Percentiles rank a stretch among this genome's conserved stretches.
Conservation (phyloP, 768 basidiomycete genomes). For the Panaeolus cyanescens region DNA sequence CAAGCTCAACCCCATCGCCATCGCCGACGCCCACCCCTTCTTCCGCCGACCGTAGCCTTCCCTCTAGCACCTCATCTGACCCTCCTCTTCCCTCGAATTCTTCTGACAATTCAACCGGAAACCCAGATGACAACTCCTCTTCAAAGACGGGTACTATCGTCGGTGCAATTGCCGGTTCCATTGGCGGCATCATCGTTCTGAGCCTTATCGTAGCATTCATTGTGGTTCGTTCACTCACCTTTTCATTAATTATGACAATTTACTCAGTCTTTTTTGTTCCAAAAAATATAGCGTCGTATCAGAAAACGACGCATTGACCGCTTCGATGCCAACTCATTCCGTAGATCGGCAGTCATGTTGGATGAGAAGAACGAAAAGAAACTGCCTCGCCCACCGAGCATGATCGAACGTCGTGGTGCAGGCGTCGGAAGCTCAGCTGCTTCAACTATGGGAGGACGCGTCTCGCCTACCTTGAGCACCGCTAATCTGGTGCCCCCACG, state of each 20-base stretch:
- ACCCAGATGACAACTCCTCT: not conserved
- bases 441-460: not conserved
- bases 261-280: not conserved
- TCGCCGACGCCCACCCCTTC: not conserved
- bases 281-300: not conserved
- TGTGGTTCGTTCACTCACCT: not conserved
- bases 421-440: slow-evolving; percentile 9
- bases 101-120: not conserved
- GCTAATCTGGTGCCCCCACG: not conserved
- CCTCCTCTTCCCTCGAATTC: not conserved
- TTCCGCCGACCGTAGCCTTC: not conserved
- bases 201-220: not conserved
- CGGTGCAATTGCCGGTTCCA: not conserved
- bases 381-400: slow-evolving; percentile 30
- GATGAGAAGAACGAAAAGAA: slow-evolving; percentile 25
- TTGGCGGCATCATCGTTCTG: not conserved
- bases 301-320: not conserved
- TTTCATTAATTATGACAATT: no score
- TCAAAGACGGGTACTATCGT: not conserved
- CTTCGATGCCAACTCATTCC: slow-evolving; percentile 55
- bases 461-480: not conserved
- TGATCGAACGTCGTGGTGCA: slow-evolving; percentile 30
- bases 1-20: not conserved
- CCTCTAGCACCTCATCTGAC: not conserved
- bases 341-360: slow-evolving; percentile 49